A percentile compares a stretch with the other conserved stretches of the same genome.
phyloP scores from a whole-genome alignment of 345 rosid species.

The Salix dunnii region DNA sequence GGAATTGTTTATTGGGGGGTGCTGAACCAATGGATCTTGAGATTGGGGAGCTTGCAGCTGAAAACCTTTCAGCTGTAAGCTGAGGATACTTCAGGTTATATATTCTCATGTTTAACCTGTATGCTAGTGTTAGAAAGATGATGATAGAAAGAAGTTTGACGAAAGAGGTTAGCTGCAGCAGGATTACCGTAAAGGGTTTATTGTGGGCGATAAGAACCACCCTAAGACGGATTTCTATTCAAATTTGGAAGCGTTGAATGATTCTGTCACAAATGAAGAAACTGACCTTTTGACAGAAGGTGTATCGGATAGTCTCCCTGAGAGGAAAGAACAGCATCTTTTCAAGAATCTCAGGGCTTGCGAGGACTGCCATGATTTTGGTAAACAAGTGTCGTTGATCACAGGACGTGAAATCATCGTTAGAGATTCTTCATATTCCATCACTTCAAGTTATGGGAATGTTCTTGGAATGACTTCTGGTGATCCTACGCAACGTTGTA shows the following conservation, averaged over 20 bases:
- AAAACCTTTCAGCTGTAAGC: conserved; percentile 51
- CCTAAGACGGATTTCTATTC: conserved; percentile 52
- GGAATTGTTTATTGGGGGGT: conserved; percentile 78
- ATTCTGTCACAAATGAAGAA: conserved; percentile 14
- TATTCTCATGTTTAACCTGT: conserved; percentile 60
- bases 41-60: conserved; percentile 60
- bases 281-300: conserved; percentile 26
- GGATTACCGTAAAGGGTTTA: conserved; percentile 64
- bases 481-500: conserved; percentile 21
- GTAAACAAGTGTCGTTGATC: conserved; percentile 53
- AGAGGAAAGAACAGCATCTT: conserved; percentile 53
- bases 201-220: conserved; percentile 71
- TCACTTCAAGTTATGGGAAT: conserved; percentile 59
- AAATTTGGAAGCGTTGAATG: conserved; percentile 50
- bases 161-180: conserved; percentile 74
- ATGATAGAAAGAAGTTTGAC: conserved; percentile 57
- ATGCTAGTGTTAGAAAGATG: conserved; percentile 45
- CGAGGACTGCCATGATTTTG: conserved; percentile 70
- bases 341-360: conserved; percentile 78
- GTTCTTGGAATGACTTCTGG: conserved; percentile 81
- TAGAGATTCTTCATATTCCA: conserved; percentile 69
- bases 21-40: conserved; percentile 67
- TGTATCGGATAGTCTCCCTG: conserved; percentile 37
- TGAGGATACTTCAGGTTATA: conserved; percentile 68
- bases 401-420: conserved; percentile 49